A percentile compares a stretch with the other conserved stretches of the same genome.
Conservation (phyloP, 495 filamentous ascomycete species). For the Tirmania nivea region DNA sequence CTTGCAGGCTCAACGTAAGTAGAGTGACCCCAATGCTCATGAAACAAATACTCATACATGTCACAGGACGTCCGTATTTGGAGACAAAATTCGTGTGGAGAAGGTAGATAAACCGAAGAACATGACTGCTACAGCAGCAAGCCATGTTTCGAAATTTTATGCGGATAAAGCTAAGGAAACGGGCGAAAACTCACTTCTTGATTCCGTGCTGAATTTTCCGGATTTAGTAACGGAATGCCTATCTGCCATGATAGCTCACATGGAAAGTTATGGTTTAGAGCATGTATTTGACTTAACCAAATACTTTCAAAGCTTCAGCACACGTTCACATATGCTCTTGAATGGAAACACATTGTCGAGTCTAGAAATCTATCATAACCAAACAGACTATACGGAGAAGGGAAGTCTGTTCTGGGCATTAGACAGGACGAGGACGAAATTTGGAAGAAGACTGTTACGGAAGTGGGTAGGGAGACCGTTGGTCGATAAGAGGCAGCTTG, state of each 20-base stretch:
- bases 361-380: constrained; percentile 87
- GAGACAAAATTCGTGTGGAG: constrained; percentile 71
- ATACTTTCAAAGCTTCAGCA: constrained; percentile 92
- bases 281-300: constrained; percentile 94
- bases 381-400: constrained; percentile 66
- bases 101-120: constrained; percentile 43
- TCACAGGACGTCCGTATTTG: constrained; percentile 61
- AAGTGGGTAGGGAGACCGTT: constrained; percentile 93
- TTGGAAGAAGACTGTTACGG: constrained; percentile 67
- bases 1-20: constrained; percentile 45
- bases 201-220: constrained; percentile 66
- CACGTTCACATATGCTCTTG: constrained; percentile 83
- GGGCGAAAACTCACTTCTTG: constrained; percentile 33
- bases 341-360: constrained; percentile 90
- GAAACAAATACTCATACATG: too few species aligned
- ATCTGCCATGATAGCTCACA: constrained; percentile 87
- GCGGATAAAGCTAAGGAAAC: constrained; percentile 32
- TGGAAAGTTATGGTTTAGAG: constrained; percentile 82
- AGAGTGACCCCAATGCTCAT: constrained; percentile 18
- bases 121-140: constrained; percentile 61
- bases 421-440: constrained; percentile 76
- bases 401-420: constrained; percentile 92
- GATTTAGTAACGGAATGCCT: constrained; percentile 79
- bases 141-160: constrained; percentile 85
- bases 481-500: constrained; percentile 51